Base-by-base conservation (phyloP, 192 early-diverging fungal species). In the Umbelopsis vinacea region DNA sequence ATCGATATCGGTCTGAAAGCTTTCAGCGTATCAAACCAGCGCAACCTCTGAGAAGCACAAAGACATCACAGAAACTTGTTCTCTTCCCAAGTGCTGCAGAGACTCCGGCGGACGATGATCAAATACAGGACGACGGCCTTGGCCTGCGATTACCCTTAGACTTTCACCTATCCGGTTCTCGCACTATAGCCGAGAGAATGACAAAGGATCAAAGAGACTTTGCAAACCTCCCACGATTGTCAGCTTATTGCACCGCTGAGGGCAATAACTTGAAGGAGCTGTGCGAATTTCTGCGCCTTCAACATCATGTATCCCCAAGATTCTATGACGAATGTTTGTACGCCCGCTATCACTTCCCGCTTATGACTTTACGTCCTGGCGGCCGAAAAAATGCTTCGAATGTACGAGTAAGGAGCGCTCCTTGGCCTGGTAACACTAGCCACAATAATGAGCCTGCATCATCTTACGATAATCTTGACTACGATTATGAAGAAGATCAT, bases 11-110 rank as follows among this genome's bases (percentile, higher is more conserved):
- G 6, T 68, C 74, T 37, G 21, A 57, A 35, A 40, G 70, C 74
- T 22, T 75, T 69, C 35, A 33, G n/a, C 37, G 47, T 22, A 75
- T 71, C 71, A 85, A 79, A 46, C 78, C 74, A 76, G 88, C 77
- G 67, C 83, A 86, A 21, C 92, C 92, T 22, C 84, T 90, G 47
- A 84, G 95, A 69, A 97, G 92, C 15, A 94, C 93, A 53, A 97
- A 97, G 74, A 89, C 89, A 29, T 93, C 94, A 11, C 93, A 95
- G 78, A 97, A 96, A 83, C 84, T 97, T 11, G 92, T 93, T 8
- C 82, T 97, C 29, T 84, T 97, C 33, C 95, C 95, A 12, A 43
- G 73, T 68, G 37, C 46, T 68, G 0, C 9, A 0, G 75, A 79
- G 22, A 55, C 69, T 19, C 52, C 66, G 8, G 71, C 75, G 4